Base-by-base conservation (phyloP, 2,329 filamentous ascomycete species). In the Incumbomyces lentus region DNA sequence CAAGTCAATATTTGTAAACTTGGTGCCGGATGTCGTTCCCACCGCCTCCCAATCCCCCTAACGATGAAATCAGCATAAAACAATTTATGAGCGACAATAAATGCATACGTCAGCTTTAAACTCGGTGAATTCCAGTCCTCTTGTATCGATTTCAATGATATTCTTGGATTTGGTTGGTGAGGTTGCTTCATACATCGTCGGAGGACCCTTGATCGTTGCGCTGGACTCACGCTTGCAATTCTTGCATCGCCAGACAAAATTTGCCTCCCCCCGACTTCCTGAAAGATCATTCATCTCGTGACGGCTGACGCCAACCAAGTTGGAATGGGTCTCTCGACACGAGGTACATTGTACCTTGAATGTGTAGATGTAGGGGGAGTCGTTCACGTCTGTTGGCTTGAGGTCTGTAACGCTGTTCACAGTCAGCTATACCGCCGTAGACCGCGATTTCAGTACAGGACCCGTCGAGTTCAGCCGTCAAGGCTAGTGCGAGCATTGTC, bases 221-320 rank as follows among this genome's bases (percentile, higher is more conserved):
- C 88, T 88, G 14, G 87, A 86, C 64, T 92, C 85, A 64, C 85
- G 76, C 86, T 92, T 93, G 81, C 92, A 98, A 63, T 92, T 90
- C 68, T 93, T 95, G 76, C 92, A 98, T 65, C 81, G 89, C 90
- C 92, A 98, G n/a, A 98, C 92, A 66, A 98, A 98, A 67, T 96
- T 96, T 51, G 92, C 92, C 66, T 96, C 89, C 54, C 92, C 92
- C 60, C 87, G 79, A 64, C 89, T 95, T 31, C 89, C 89, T 53
- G 86, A 92, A 64, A 95, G 81, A 54, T 95, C 88, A 62, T 93
- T 89, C 60, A 73, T 76, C 62, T 96, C 90, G 72, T 93, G 94
- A 52, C 90, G 84, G 68, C 78, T 95, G 53, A 96, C 78, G 47
- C 81, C 83, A 44, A 98, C 79, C 69, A 78, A 81, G 58, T 95